Conservation (phyloP, 129 eudicot species). For the Logfia minima region DNA sequence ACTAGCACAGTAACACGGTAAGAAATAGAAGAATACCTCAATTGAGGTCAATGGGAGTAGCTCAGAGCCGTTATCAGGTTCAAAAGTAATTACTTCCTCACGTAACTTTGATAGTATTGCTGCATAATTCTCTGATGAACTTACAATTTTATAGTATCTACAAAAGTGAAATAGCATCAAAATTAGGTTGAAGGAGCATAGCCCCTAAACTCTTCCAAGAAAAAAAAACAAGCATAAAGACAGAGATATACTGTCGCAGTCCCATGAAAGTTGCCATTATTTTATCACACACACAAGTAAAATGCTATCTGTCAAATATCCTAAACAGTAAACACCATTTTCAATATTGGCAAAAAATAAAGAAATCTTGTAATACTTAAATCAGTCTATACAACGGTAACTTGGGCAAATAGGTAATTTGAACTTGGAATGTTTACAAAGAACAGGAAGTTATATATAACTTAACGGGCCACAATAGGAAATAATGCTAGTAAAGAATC, state of each 20-base stretch:
- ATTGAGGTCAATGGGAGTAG: constrained; percentile 58
- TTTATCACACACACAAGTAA: constrained; percentile 5
- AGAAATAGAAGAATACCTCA: constrained; percentile 54
- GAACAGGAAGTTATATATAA: background rate
- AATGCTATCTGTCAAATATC: constrained; percentile 1
- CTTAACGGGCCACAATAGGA: background rate
- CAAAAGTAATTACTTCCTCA: constrained; percentile 76
- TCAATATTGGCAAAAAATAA: background rate
- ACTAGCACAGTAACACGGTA: background rate
- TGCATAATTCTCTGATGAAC: constrained; percentile 76
- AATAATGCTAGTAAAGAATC: background rate
- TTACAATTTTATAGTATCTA: constrained; percentile 75
- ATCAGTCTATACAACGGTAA: background rate
- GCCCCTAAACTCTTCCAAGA: background rate
- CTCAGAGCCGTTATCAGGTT: constrained; percentile 84
- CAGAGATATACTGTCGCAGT: background rate
- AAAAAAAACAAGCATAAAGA: background rate
- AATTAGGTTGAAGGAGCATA: background rate
- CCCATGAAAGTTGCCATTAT: background rate
- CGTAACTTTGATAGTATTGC: constrained; percentile 71
- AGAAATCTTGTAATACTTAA: background rate
- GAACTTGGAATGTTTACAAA: background rate
- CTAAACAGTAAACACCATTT: background rate
- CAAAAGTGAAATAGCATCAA: constrained; percentile 14
- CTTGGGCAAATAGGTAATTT: background rate